Conservation (phyloP, 176 grass and related monocot genomes). For the Metroxylon sagu region DNA sequence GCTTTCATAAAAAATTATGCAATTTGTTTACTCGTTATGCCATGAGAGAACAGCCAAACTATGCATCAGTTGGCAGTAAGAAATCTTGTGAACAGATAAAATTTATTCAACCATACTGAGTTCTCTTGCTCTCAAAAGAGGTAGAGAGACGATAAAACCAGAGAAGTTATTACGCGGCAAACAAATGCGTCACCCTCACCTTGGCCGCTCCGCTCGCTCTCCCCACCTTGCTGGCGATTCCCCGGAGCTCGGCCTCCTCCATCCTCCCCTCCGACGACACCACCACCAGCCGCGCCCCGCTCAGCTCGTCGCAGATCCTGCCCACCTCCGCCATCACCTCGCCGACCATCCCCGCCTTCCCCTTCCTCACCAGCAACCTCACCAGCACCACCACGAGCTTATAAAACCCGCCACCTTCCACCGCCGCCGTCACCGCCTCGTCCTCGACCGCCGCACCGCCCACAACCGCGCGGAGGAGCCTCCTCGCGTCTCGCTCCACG, state of each 20-base stretch:
- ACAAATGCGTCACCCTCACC: conserved; percentile 21
- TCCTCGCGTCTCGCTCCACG: conserved; percentile 13
- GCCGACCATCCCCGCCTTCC: conserved; percentile 22
- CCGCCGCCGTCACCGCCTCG: conserved; percentile 17
- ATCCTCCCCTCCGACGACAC: conserved; percentile 1
- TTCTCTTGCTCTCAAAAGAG: too few relatives aligned
- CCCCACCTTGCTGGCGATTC: conserved; percentile 24
- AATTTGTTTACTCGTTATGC: too few relatives aligned
- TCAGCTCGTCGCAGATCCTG: conserved; percentile 26
- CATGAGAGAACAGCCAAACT: too few relatives aligned
- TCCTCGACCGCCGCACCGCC: conserved; percentile 3
- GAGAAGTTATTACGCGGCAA: background rate
- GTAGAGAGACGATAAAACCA: too few relatives aligned
- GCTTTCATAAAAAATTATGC: too few relatives aligned
- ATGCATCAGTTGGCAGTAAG: too few relatives aligned
- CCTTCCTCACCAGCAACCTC: conserved; percentile 34
- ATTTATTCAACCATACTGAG: too few relatives aligned
- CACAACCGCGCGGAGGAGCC: conserved; percentile 8
- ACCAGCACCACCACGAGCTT: conserved; percentile 27
- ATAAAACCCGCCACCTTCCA: conserved; percentile 16
- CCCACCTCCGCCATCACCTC: conserved; percentile 35
- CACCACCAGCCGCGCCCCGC: conserved; percentile 3
- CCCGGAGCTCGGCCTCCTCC: conserved; percentile 5
- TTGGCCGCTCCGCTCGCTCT: conserved; percentile 6
- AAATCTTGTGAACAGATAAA: too few relatives aligned